Percentiles rank a stretch among this genome's conserved stretches.
Conservation (phyloP, 1,284 basidiomycete species). For the Ustilago hordei region DNA sequence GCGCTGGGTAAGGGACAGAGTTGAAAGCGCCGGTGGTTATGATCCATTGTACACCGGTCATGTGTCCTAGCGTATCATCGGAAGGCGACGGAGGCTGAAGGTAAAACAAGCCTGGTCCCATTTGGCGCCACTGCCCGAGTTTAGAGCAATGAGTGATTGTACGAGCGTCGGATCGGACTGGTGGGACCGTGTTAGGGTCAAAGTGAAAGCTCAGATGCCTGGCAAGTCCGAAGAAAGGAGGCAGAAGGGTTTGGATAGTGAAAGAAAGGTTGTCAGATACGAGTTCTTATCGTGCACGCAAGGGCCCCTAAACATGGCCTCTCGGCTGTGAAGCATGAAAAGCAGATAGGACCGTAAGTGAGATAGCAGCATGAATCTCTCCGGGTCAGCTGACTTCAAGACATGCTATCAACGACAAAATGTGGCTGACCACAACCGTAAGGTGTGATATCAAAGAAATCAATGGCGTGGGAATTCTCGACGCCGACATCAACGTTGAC, state of each 20-base stretch:
- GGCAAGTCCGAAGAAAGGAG: background rate
- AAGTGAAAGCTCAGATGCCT: background rate
- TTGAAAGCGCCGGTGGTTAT: background rate
- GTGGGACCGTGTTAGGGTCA: background rate
- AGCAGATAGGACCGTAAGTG: no score
- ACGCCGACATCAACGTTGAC: background rate
- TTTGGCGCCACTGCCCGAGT: background rate
- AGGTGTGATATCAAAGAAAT: background rate
- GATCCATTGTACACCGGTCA: background rate
- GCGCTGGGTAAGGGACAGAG: background rate
- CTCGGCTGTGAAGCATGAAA: background rate
- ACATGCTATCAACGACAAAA: background rate
- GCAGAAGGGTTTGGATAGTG: background rate
- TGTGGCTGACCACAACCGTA: background rate
- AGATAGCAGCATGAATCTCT: background rate
- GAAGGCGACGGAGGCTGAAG: background rate
- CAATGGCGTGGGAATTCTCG: background rate
- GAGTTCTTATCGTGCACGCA: conserved; percentile 1
- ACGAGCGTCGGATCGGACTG: background rate
- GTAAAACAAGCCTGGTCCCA: background rate
- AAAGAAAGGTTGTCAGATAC: background rate
- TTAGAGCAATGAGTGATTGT: background rate
- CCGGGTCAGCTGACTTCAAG: background rate
- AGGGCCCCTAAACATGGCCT: background rate
- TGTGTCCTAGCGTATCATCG: background rate